A percentile compares a stretch with the other conserved stretches of the same genome.
These are phyloP conservation scores for Daldinia decipiens DNA, from an alignment of 495 filamentous ascomycete species.

Conservation along the genomic window DNA sequence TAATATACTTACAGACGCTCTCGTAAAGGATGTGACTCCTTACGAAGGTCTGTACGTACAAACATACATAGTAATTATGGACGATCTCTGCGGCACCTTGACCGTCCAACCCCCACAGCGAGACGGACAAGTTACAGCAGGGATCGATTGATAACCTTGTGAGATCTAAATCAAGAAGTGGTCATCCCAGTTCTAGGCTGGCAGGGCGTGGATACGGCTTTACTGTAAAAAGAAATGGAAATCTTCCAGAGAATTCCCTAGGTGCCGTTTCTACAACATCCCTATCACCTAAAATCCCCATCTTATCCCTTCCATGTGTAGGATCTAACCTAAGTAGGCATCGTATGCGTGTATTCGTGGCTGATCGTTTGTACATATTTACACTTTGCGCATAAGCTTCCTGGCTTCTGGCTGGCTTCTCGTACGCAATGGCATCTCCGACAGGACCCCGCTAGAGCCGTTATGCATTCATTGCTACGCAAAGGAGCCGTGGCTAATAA, in stretches of 20 bases:
- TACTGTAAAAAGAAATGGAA: constrained; percentile 42
- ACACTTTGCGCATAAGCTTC: constrained; percentile 1
- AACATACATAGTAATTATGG: constrained; percentile 10
- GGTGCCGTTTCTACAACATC: constrained; percentile 25
- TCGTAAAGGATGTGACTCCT: constrained; percentile 32
- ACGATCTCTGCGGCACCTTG: constrained; percentile 34
- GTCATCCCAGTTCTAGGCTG: constrained; percentile 27
- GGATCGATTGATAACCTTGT: constrained; percentile 42
- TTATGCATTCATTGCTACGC: constrained; percentile 26
- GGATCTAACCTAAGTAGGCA: constrained; percentile 9
- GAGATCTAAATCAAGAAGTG: constrained; percentile 42
- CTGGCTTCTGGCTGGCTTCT: background rate
- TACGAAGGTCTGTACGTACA: constrained; percentile 8
- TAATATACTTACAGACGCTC: constrained; percentile 11
- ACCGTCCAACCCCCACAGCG: constrained; percentile 35
- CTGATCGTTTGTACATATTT: constrained; percentile 15
- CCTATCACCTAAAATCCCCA: constrained; percentile 9
- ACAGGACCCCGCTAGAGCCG: constrained; percentile 8
- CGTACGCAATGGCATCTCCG: constrained; percentile 15
- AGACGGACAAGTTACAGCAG: constrained; percentile 32
- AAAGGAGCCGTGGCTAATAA: constrained; percentile 13
- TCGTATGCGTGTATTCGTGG: constrained; percentile 12
- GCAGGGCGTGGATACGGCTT: constrained; percentile 38
- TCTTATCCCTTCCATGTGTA: background rate
- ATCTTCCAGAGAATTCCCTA: constrained; percentile 44